Percentiles rank a stretch among this genome's conserved stretches.
phyloP scores from a whole-genome alignment of 2,329 filamentous ascomycete genomes.

The Cercospora zeae-maydis region DNA sequence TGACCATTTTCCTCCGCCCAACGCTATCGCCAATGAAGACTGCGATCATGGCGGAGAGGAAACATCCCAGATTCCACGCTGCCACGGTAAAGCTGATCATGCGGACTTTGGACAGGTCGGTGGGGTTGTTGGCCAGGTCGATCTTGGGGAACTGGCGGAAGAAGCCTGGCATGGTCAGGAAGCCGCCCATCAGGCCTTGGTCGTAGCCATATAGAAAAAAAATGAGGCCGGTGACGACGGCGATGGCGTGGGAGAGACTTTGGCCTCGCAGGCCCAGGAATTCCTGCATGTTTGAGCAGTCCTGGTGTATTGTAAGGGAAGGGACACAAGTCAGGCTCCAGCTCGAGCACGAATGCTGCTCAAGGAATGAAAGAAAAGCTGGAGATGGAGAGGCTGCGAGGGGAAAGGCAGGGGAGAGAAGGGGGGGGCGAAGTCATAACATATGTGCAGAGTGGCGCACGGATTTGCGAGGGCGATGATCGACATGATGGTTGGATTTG shows the following conservation, averaged over 20 bases:
- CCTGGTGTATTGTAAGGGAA: background rate
- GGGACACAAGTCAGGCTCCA: background rate
- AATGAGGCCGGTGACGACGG: slow-evolving; percentile 17
- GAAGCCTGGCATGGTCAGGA: slow-evolving; percentile 66
- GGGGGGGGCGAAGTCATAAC: too few species aligned
- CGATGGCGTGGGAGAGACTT: slow-evolving; percentile 19
- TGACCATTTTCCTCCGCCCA: slow-evolving; percentile 55
- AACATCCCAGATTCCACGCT: slow-evolving; percentile 43
- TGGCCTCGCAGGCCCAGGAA: slow-evolving; percentile 21
- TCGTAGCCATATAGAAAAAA: slow-evolving; percentile 23
- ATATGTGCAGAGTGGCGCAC: background rate
- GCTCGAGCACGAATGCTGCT: background rate
- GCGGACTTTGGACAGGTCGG: slow-evolving; percentile 36
- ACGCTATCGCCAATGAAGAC: slow-evolving; percentile 55
- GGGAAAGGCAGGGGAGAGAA: background rate
- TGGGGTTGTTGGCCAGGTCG: slow-evolving; percentile 38
- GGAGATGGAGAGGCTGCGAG: background rate
- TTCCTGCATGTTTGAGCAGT: slow-evolving; percentile 12
- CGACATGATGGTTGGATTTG: slow-evolving; percentile 5
- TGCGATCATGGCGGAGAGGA: slow-evolving; percentile 43
- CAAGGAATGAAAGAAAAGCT: background rate
- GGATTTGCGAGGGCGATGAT: background rate
- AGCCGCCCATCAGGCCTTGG: slow-evolving; percentile 38
- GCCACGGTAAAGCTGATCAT: slow-evolving; percentile 43
- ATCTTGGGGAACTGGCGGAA: slow-evolving; percentile 44